Conservation (phyloP, 148 eudicot genomes). For the Persicaria maculosa region DNA sequence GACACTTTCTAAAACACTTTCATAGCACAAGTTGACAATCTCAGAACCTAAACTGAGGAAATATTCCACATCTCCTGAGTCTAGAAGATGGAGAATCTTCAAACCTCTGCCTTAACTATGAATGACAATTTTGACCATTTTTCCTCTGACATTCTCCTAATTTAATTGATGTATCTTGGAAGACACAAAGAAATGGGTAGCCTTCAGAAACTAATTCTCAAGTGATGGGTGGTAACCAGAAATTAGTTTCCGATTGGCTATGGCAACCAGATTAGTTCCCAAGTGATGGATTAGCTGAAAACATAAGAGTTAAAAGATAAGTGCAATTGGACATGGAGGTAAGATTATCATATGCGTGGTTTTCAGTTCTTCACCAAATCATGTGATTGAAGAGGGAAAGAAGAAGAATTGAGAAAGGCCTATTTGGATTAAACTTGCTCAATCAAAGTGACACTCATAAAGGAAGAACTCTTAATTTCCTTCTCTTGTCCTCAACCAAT, state of each 20-base stretch:
- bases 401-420: not conserved
- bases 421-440: not conserved
- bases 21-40: too few species aligned
- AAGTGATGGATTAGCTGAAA: not conserved
- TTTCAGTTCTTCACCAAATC: not conserved
- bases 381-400: not conserved
- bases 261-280: not conserved
- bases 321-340: not conserved
- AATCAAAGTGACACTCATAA: not conserved
- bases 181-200: not conserved
- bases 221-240: not conserved
- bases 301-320: not conserved
- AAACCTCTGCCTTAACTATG: not conserved
- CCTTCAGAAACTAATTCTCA: not conserved
- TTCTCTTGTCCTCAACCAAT: not conserved
- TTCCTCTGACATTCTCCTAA: not conserved
- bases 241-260: not conserved
- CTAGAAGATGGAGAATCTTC: not conserved
- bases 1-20: too few species aligned
- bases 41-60: too few species aligned
- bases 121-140: not conserved
- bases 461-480: not conserved
- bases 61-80: not conserved
- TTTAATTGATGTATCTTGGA: too few species aligned
- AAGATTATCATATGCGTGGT: not conserved